These are phyloP conservation scores for Pulicaria dysenterica DNA, from an alignment of 129 eudicot species.

Conservation along the genomic window DNA sequence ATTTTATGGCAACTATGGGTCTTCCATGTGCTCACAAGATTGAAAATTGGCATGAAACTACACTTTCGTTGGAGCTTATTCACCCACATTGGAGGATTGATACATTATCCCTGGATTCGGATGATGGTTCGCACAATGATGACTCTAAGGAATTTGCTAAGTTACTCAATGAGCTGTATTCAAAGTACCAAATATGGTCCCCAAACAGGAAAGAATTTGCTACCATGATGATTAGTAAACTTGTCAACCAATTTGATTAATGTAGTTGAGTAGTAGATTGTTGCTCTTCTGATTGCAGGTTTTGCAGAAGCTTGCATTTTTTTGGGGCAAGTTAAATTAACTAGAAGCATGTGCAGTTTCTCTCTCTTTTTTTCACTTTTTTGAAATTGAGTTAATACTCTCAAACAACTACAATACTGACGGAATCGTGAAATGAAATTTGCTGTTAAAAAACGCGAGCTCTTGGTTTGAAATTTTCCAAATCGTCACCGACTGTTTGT, in stretches of 20 bases:
- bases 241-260: neutral
- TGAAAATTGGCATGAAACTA: neutral
- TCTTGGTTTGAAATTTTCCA: neutral
- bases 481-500: neutral
- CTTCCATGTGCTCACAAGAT: conserved; percentile 1
- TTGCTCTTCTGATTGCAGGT: neutral
- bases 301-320: neutral
- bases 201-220: neutral
- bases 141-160: neutral
- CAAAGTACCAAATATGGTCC: neutral
- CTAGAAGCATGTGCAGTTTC: no score
- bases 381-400: neutral
- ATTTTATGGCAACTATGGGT: neutral
- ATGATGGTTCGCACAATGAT: conserved; percentile 6
- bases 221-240: neutral
- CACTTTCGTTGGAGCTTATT: neutral
- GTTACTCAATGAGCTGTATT: no score
- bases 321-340: no score
- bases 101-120: neutral
- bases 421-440: neutral
- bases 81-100: neutral
- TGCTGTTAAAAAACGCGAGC: neutral
- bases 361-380: neutral
- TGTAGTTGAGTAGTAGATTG: neutral
- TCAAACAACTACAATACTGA: neutral